Evolutionary conservation across 2,329 filamentous ascomycete genomes (phyloP).

Genomic region (Bipolaris sorokiniana): DNA sequence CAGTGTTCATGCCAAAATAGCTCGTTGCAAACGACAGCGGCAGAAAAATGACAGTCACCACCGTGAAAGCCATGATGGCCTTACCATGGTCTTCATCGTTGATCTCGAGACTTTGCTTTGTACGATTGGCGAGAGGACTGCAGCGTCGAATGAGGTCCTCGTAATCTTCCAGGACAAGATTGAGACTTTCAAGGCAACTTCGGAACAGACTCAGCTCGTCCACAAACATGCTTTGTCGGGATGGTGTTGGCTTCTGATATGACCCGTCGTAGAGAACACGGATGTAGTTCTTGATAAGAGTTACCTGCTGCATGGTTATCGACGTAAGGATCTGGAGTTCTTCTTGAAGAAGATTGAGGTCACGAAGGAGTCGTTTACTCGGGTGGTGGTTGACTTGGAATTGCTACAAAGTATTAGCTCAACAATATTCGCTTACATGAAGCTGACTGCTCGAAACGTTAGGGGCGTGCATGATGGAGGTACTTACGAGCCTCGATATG

Average conservation of each 20-base stretch:
- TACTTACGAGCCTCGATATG: slow-evolving; percentile 39
- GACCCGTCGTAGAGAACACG: slow-evolving; percentile 34
- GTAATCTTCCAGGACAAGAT: slow-evolving; percentile 31
- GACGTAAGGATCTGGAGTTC: slow-evolving; percentile 32
- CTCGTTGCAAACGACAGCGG: slow-evolving; percentile 54
- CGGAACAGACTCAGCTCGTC: slow-evolving; percentile 31
- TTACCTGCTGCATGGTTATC: slow-evolving; percentile 38
- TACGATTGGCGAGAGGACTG: slow-evolving; percentile 37
- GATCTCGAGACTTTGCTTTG: slow-evolving; percentile 45
- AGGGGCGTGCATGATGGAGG: not conserved
- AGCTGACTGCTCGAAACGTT: not conserved
- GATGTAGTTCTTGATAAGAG: slow-evolving; percentile 34
- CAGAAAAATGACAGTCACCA: slow-evolving; percentile 54
- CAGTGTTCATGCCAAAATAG: slow-evolving; percentile 52
- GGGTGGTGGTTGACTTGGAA: slow-evolving; percentile 46
- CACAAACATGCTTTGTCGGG: slow-evolving; percentile 30
- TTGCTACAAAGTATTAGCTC: slow-evolving; percentile 32
- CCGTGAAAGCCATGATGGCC: slow-evolving; percentile 53
- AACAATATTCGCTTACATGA: not conserved
- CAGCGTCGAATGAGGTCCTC: slow-evolving; percentile 34
- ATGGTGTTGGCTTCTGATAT: slow-evolving; percentile 28
- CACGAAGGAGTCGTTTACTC: slow-evolving; percentile 41
- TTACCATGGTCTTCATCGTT: slow-evolving; percentile 51
- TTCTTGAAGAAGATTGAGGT: slow-evolving; percentile 44
- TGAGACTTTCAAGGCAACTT: slow-evolving; percentile 32